Percentiles rank a stretch among this genome's conserved stretches.
These are phyloP conservation scores for Triticum timopheevii DNA, from an alignment of 176 grass and related monocot species.

Conservation along the genomic window DNA sequence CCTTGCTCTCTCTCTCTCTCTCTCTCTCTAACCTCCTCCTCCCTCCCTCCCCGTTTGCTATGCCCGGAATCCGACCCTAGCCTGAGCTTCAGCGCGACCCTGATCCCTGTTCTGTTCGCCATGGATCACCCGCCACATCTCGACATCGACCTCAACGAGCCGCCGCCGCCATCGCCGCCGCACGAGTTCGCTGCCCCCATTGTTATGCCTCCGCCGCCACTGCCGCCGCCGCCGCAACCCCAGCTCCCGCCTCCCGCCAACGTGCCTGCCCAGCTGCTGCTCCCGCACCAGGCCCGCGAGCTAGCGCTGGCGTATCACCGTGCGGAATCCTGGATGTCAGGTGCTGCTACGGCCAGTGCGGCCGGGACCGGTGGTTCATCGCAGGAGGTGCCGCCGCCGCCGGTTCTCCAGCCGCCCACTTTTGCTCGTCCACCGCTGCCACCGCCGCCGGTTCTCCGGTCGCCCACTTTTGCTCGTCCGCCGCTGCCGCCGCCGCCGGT, in stretches of 20 bases:
- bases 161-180: conserved; percentile 25
- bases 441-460: too few species aligned
- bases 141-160: conserved; percentile 90
- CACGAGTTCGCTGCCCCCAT: not conserved
- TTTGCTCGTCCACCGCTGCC: too few species aligned
- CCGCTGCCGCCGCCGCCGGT: too few species aligned
- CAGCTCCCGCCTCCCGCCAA: not conserved
- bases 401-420: too few species aligned
- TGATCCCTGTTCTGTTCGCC: conserved; percentile 3
- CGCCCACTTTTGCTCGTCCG: too few species aligned
- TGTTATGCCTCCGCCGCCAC: not conserved
- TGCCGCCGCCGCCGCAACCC: not conserved
- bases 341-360: not conserved
- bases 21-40: too few species aligned
- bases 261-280: conserved; percentile 3
- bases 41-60: conserved; percentile 15
- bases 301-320: conserved; percentile 36
- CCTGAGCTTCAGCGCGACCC: conserved; percentile 1
- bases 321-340: not conserved
- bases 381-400: not conserved
- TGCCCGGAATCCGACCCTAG: not conserved
- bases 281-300: conserved; percentile 49
- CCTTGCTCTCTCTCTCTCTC: not conserved
- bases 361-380: not conserved
- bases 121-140: conserved; percentile 64